A percentile compares a stretch with the other conserved stretches of the same genome.
Evolutionary conservation across 495 filamentous ascomycete genomes (phyloP).

Genomic region (Letharia columbiana): DNA sequence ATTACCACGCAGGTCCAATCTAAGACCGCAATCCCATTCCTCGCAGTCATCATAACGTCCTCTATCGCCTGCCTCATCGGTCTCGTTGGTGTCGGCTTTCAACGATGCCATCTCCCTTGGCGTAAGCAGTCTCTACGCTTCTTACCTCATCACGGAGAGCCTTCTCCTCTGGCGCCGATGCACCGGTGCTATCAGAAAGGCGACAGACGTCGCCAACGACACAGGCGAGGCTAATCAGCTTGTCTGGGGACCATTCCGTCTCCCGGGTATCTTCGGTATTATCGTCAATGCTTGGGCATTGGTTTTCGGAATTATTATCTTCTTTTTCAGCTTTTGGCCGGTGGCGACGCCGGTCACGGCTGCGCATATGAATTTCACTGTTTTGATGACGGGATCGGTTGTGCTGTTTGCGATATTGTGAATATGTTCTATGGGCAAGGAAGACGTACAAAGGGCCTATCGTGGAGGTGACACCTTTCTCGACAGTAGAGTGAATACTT

Average conservation of each 20-base stretch:
- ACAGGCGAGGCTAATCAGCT: conserved; percentile 27
- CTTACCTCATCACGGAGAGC: conserved; percentile 36
- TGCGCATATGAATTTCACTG: conserved; percentile 37
- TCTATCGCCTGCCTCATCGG: conserved; percentile 34
- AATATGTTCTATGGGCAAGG: conserved; percentile 37
- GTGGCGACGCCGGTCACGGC: conserved; percentile 30
- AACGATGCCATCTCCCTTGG: conserved; percentile 39
- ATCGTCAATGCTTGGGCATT: conserved; percentile 37
- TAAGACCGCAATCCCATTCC: conserved; percentile 32
- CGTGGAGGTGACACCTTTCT: conserved; percentile 22
- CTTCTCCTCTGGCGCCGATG: conserved; percentile 43
- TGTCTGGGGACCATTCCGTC: conserved; percentile 42
- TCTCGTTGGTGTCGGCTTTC: conserved; percentile 43
- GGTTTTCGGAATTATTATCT: conserved; percentile 32
- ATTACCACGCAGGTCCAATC: conserved; percentile 28
- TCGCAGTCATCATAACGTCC: conserved; percentile 35
- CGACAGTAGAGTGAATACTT: neutral
- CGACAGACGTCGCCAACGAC: conserved; percentile 20
- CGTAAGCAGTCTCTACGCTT: conserved; percentile 36
- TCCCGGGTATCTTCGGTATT: conserved; percentile 38
- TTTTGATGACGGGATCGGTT: conserved; percentile 36
- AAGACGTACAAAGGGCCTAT: conserved; percentile 39
- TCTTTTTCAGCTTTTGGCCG: conserved; percentile 44
- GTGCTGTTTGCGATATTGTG: conserved; percentile 36
- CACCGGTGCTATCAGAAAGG: conserved; percentile 30